Evolutionary conservation across 2,329 filamentous ascomycete genomes (phyloP).

Genomic region (Neonectria punicea): DNA sequence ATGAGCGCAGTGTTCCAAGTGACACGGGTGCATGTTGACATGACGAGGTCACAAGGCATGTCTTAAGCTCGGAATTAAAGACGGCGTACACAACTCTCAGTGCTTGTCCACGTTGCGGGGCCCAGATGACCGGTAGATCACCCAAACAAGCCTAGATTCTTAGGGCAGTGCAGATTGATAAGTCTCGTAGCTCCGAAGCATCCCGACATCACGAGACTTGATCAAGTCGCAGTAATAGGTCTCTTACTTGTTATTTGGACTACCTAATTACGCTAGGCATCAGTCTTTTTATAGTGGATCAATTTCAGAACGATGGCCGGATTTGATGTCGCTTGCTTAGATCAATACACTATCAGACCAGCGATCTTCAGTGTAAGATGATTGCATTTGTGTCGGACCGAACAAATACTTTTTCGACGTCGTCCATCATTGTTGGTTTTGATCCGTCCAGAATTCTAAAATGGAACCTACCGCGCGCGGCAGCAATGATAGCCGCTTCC

Average conservation of each 20-base stretch:
- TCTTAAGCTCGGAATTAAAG: background rate
- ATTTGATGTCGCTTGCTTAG: background rate
- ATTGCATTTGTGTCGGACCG: too few species aligned
- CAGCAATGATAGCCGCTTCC: too few species aligned
- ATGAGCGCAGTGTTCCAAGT: slow-evolving; percentile 1
- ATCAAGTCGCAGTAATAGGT: too few species aligned
- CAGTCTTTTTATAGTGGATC: background rate
- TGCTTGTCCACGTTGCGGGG: background rate
- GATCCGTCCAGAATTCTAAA: too few species aligned
- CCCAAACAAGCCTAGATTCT: slow-evolving; percentile 12
- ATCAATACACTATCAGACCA: background rate
- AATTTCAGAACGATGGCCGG: background rate
- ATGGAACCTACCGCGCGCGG: too few species aligned
- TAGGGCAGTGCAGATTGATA: slow-evolving; percentile 14
- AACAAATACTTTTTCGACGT: too few species aligned
- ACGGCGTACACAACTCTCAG: background rate
- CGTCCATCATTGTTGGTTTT: too few species aligned
- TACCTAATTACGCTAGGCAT: background rate
- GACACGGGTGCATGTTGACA: slow-evolving; percentile 3
- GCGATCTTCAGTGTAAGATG: too few species aligned
- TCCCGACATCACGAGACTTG: slow-evolving; percentile 13
- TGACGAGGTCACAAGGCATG: slow-evolving; percentile 7
- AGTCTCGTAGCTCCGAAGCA: slow-evolving; percentile 2
- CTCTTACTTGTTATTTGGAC: background rate
- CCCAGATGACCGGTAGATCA: slow-evolving; percentile 1